Percentiles rank a stretch among this genome's conserved stretches.
Conservation (phyloP, 306 rosid species). For the Cajanus cajan region DNA sequence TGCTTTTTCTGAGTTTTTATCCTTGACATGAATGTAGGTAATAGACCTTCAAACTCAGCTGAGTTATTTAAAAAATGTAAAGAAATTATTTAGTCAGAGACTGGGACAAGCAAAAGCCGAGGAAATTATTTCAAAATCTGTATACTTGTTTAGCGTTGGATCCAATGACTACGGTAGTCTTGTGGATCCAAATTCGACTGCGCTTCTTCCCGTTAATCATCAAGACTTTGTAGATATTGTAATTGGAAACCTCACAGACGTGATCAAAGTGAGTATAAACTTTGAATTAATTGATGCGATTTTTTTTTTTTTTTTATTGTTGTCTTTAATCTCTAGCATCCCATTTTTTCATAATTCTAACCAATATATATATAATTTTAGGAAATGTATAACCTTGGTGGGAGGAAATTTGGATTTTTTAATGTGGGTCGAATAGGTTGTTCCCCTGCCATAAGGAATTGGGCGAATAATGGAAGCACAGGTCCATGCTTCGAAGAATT, state of each 20-base stretch:
- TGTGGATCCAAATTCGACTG: neutral
- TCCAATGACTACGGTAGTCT: slow-evolving; percentile 33
- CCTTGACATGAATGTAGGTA: slow-evolving; percentile 28
- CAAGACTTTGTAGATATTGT: slow-evolving; percentile 38
- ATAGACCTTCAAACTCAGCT: slow-evolving; percentile 47
- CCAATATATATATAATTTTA: neutral
- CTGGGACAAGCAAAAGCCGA: slow-evolving; percentile 39
- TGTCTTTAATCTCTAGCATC: neutral
- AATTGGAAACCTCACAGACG: slow-evolving; percentile 43
- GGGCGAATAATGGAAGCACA: neutral
- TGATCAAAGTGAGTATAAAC: slow-evolving; percentile 27
- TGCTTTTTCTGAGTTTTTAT: neutral
- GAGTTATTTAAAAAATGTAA: slow-evolving; percentile 40
- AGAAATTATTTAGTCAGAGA: slow-evolving; percentile 21
- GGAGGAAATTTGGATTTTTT: slow-evolving; percentile 52
- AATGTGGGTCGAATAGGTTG: slow-evolving; percentile 35
- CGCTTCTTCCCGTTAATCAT: neutral
- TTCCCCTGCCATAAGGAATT: slow-evolving; percentile 27
- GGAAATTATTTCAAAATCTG: slow-evolving; percentile 41
- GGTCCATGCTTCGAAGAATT: slow-evolving; percentile 35
- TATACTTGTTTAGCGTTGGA: slow-evolving; percentile 48
- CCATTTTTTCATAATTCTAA: neutral
- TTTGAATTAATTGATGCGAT: neutral
- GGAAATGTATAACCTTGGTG: slow-evolving; percentile 49
- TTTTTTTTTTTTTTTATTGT: neutral